Evolutionary conservation across 78 protist genomes (phyloP), one percentile per base, ranked within the genome.

Genomic region (Chrysochromulina parva): DNA sequence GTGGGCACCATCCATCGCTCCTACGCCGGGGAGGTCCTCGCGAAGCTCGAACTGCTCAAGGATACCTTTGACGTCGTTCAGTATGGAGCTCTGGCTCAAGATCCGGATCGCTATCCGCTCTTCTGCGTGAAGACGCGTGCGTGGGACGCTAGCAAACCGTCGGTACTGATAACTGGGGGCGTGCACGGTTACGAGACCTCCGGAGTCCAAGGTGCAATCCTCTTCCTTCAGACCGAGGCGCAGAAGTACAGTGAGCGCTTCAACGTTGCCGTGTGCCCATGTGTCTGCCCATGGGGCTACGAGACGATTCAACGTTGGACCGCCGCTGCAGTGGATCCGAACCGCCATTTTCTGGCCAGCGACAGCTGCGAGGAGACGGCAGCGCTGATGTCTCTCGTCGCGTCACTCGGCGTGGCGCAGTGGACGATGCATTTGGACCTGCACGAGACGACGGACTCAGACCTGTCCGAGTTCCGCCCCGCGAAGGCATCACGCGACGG

Each of bases 141-240:
- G 26, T 91, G 89, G 90, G 28, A 48, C 86, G 54, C 58, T 0
- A 22, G 11, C 60, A 57, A 55, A 80, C 90, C 88, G 57, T 16
- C 19, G 24, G 50, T 81, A n/a, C 87, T 85, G 14, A 88, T 91
- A 26, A 91, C 93, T 13, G 93, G 93, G 9, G 93, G 93, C 26
- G 93, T 91, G 48, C 93, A 91, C 48, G 93, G 93, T 20, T 91
- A 91, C 90, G 93, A 91, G 90, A 91, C 93, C 47, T 60, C 81
- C 38, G 93, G 93, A 6, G 93, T 91, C 24, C 93, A 91, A 47
- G 93, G 93, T 1, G 93, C 93, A 26, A 11, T 91, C 85, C 50
- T 13, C 28, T 91, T 91, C 86, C 59, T 91, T 26, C 48, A 76
- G 20, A 60, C 67, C 48, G 38, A 1, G 38, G 52, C 81, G 38